Percentiles rank a stretch among this genome's conserved stretches.
phyloP scores from a whole-genome alignment of 176 grass and related monocot species.

The Zizania latifolia region DNA sequence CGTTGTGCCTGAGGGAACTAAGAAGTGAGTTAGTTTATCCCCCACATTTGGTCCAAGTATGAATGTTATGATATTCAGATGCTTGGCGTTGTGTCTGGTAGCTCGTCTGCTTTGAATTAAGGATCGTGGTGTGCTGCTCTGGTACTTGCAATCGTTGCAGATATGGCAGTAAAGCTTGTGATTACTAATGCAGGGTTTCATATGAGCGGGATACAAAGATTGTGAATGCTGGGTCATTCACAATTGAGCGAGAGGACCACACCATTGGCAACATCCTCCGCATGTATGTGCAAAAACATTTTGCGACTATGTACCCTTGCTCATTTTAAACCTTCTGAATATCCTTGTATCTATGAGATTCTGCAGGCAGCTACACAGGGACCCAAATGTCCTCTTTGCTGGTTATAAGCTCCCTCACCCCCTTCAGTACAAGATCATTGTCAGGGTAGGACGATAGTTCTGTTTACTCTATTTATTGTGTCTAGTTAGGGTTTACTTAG shows the following conservation, averaged over 20 bases:
- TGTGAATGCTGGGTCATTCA: slow-evolving; percentile 43
- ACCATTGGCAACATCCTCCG: slow-evolving; percentile 42
- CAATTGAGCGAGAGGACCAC: slow-evolving; percentile 47
- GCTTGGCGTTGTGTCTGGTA: not conserved
- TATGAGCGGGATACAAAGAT: slow-evolving; percentile 49
- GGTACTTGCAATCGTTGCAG: not conserved
- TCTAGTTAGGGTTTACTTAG: not conserved
- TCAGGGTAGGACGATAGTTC: slow-evolving; percentile 15
- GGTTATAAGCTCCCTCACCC: slow-evolving; percentile 41
- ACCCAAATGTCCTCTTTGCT: slow-evolving; percentile 49
- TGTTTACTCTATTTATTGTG: not conserved
- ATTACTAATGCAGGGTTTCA: slow-evolving; percentile 23
- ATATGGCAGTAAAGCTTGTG: not conserved
- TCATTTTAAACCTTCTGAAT: not conserved
- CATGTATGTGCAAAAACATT: slow-evolving; percentile 10
- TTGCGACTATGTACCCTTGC: not conserved
- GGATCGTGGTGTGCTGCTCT: not conserved
- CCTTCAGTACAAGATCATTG: slow-evolving; percentile 50
- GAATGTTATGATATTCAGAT: not conserved
- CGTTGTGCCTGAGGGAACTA: slow-evolving; percentile 40
- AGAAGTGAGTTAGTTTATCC: slow-evolving; percentile 25
- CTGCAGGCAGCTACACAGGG: slow-evolving; percentile 43
- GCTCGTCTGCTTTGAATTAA: not conserved
- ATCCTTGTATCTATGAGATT: not conserved
- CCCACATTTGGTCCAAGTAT: not conserved